Conservation (phyloP, 306 rosid genomes). For the Dryas drummondii region DNA sequence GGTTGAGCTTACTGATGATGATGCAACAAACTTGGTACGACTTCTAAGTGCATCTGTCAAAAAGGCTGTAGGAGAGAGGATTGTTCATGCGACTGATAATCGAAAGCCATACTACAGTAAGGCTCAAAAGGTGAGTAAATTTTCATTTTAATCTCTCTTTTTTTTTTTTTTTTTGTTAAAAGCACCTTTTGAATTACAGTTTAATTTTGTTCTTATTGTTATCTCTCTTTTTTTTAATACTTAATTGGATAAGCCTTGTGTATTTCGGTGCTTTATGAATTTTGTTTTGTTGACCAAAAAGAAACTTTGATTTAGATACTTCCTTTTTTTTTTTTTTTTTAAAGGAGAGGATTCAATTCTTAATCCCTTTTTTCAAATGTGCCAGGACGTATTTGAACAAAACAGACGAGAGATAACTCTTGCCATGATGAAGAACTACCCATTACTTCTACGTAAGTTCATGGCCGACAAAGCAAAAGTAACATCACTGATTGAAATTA, state of each 20-base stretch:
- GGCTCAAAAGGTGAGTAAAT: conserved; percentile 79
- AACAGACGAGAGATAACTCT: conserved; percentile 79
- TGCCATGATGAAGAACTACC: conserved; percentile 84
- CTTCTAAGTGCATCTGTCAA: conserved; percentile 88
- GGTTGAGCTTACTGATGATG: conserved; percentile 76
- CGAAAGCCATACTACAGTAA: conserved; percentile 76
- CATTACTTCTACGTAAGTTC: conserved; percentile 79
- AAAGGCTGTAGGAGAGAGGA: conserved; percentile 96
- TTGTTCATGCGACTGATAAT: conserved; percentile 81
- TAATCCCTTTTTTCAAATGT: not conserved
- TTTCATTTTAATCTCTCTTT: conserved; percentile 24
- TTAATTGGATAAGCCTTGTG: not conserved
- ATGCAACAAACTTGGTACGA: conserved; percentile 91
- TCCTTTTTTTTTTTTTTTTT: too few relatives aligned
- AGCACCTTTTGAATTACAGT: not conserved
- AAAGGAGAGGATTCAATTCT: not conserved
- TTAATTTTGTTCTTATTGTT: conserved; percentile 1
- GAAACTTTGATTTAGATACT: too few relatives aligned
- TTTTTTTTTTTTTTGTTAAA: not conserved
- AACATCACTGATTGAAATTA: conserved; percentile 69
- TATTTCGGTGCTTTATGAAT: conserved; percentile 1
- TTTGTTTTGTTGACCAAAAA: not conserved
- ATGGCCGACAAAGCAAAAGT: conserved; percentile 88
- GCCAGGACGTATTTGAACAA: conserved; percentile 76
- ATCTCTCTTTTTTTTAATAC: not conserved